phyloP scores from a whole-genome alignment of 345 rosid species.

The Cardiospermum halicacabum region DNA sequence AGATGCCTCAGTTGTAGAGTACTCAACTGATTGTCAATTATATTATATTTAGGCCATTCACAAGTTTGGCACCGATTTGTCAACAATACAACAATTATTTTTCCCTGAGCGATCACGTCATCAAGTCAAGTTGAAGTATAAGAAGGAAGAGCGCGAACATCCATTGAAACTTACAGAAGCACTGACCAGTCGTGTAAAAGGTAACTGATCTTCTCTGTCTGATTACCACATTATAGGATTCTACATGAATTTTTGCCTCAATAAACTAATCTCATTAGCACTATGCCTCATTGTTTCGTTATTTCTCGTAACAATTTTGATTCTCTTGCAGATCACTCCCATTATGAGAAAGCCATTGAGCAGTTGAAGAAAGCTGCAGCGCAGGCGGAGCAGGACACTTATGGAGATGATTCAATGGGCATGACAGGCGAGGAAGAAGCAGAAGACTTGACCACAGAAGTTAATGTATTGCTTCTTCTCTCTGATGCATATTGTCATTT shows the following conservation, averaged over 20 bases:
- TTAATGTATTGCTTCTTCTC: conserved; percentile 26
- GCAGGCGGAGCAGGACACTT: conserved; percentile 29
- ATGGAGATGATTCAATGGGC: conserved; percentile 31
- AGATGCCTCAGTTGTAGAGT: neutral
- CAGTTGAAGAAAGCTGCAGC: conserved; percentile 50
- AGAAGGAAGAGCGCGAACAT: conserved; percentile 68
- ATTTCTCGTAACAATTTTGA: neutral
- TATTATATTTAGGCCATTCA: conserved; percentile 46
- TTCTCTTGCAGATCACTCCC: conserved; percentile 46
- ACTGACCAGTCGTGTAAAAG: conserved; percentile 43
- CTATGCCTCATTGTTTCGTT: too few relatives aligned
- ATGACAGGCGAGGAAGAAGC: conserved; percentile 28
- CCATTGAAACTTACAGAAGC: conserved; percentile 64
- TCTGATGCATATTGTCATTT: neutral
- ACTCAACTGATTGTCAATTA: neutral
- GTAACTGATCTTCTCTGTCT: conserved; percentile 24
- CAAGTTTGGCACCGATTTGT: conserved; percentile 78
- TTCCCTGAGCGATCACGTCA: conserved; percentile 65
- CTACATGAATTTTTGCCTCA: neutral
- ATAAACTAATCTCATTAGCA: neutral
- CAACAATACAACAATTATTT: conserved; percentile 69
- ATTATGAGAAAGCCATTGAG: conserved; percentile 55
- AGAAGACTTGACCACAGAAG: conserved; percentile 29
- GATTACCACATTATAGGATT: conserved; percentile 1
- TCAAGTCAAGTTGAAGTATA: conserved; percentile 66